Evolutionary conservation across 1,139 yeast species (phyloP).

Genomic region (Yamadazyma friedrichii): DNA sequence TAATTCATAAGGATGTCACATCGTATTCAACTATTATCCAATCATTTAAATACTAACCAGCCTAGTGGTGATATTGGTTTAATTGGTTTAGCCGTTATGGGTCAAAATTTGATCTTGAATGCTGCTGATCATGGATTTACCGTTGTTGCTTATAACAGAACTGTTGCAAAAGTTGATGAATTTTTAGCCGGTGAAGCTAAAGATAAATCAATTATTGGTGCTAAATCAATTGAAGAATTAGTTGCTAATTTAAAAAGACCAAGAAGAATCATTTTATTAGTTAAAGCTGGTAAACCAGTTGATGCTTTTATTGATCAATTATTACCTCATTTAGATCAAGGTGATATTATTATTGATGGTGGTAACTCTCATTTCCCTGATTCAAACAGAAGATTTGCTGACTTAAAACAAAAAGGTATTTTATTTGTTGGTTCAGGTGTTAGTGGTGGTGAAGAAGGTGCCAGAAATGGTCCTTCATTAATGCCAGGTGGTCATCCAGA

Average conservation of each 20-base stretch:
- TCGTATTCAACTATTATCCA: slow-evolving; percentile 6
- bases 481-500: slow-evolving; percentile 99
- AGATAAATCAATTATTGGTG: slow-evolving; percentile 94
- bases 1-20: slow-evolving; percentile 1
- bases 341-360: slow-evolving; percentile 98
- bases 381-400: slow-evolving; percentile 93
- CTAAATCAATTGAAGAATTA: slow-evolving; percentile 87
- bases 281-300: slow-evolving; percentile 96
- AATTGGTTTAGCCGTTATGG: slow-evolving; percentile 99
- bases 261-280: slow-evolving; percentile 89
- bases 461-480: slow-evolving; percentile 97
- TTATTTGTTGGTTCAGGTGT: slow-evolving; percentile 98
- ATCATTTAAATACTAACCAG: slow-evolving; percentile 11
- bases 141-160: slow-evolving; percentile 98
- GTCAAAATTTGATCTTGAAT: slow-evolving; percentile 95
- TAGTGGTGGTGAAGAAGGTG: slow-evolving; percentile 99
- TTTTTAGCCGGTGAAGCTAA: slow-evolving; percentile 94
- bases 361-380: slow-evolving; percentile 99
- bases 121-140: slow-evolving; percentile 98
- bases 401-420: slow-evolving; percentile 83
- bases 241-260: slow-evolving; percentile 91
- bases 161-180: slow-evolving; percentile 91
- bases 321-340: slow-evolving; percentile 89
- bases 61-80: slow-evolving; percentile 94
- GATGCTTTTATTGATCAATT: slow-evolving; percentile 88